Conservation (phyloP, 192 early-diverging fungal genomes). For the Gamsiella multidivaricata region DNA sequence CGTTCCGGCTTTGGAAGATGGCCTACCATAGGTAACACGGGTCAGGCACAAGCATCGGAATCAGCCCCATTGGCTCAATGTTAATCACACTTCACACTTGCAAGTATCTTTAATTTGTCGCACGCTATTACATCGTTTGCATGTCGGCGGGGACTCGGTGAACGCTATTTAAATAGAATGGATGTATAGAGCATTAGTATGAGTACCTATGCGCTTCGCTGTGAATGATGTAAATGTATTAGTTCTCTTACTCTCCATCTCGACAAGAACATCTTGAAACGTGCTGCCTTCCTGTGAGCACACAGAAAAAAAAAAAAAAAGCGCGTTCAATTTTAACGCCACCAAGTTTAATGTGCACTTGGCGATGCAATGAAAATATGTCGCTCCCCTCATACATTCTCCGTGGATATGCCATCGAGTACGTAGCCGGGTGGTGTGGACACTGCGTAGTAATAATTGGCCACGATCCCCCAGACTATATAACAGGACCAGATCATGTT, state of each 20-base stretch:
- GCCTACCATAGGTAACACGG: conserved; percentile 24
- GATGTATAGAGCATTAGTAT: background rate
- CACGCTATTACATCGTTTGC: conserved; percentile 22
- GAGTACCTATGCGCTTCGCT: no score
- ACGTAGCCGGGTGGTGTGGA: conserved; percentile 63
- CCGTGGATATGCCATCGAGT: conserved; percentile 23
- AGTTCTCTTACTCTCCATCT: conserved; percentile 63
- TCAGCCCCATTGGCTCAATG: background rate
- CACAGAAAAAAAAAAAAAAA: background rate
- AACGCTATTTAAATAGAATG: conserved; percentile 1
- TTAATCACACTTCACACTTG: no score
- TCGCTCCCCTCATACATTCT: conserved; percentile 3
- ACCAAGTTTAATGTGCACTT: no score
- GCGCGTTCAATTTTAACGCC: background rate
- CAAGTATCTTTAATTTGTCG: background rate
- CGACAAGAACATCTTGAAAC: conserved; percentile 55
- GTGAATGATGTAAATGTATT: no score
- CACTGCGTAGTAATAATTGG: conserved; percentile 68
- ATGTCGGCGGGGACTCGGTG: conserved; percentile 14
- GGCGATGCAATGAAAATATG: background rate
- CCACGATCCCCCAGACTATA: conserved; percentile 61
- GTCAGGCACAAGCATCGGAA: background rate
- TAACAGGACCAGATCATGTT: conserved; percentile 57
- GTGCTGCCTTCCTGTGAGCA: conserved; percentile 32
- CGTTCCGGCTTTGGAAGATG: conserved; percentile 82